Evolutionary conservation across 2,329 filamentous ascomycete species (phyloP), one percentile per base, ranked within the genome.

Genomic region (Penicillium verrucosum): DNA sequence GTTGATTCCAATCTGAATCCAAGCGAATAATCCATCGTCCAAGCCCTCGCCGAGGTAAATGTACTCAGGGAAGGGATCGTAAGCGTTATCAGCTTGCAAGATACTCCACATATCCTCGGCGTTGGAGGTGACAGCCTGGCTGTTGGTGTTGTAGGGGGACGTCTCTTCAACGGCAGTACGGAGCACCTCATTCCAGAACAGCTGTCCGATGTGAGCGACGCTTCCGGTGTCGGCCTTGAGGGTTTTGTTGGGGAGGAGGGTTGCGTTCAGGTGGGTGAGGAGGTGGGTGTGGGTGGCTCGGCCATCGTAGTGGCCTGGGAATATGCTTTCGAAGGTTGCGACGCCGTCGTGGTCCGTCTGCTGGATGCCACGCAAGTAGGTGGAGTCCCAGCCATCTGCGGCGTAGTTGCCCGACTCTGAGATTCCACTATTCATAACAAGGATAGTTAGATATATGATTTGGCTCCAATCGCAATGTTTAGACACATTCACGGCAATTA

Each of bases 61-160:
- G 58, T 81, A 83, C 65, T 84, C 78, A 11, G 81, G 73, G 65
- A 83, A 78, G 0, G 82, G 82, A 56, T 82, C 79, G 52, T 79
- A 79, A 38, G 76, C 72, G 5, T 71, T 74, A 47, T 74, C 74
- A 10, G 77, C 74, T 62, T 77, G 72, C 57, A 67, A 60, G 16
- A 76, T 67, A 60, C 76, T 75, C 61, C 62, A 64, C 62, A 60
- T 64, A 58, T 81, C 79, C 1, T 77, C 73, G 3, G 71, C 72
- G 57, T 82, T 81, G 44, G 66, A 67, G 9, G 74, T 78, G 27
- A 75, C 46, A 2, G 30, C 53, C 40, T 70, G 66, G 0, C 63
- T 68, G 59, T 71, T 71, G 38, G 56, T 65, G 55, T 41, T 68
- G 51, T 71, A 71, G 1, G 80, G 80, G 11, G 71, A 68, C 1